Evolutionary conservation across 2,329 filamentous ascomycete genomes (phyloP), one percentile per base, ranked within the genome.

Genomic region (Mycosphaerelloides madeirae): DNA sequence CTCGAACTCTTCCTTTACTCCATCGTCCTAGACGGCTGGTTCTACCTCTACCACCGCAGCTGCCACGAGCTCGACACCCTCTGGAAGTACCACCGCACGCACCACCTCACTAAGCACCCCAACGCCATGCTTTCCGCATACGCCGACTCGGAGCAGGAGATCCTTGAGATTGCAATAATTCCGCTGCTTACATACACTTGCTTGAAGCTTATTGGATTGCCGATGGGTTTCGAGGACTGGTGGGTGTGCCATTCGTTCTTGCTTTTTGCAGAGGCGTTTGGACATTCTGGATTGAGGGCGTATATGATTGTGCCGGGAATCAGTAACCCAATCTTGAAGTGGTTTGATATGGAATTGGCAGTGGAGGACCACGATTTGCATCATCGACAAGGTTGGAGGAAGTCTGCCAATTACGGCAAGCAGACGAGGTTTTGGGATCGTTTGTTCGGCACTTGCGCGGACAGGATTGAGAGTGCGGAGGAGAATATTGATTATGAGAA

Each of bases 171-270:
- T 22, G 63, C 61, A 6, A 65, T 63, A n/a, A 64, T 73, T 7
- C 69, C 69, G 0, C 45, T 71, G n/a, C 48, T 70, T 39, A 63
- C 69, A 2, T 72, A 64, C 48, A 56, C 57, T 32, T 65, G 58
- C 1, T 43, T 72, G 31, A 66, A 62, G 37, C 49, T 61, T 31
- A 41, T 53, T 38, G 68, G 69, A 0, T 35, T 72, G 4, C 69
- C 68, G 0, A 67, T 73, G 65, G 68, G 67, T 1, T 73, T 74
- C 50, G 72, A 72, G 36, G 69, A 72, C 33, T 70, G 66, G 68
- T 73, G 69, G 69, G 49, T 73, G n/a, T 73, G 69, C 51, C 65
- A 71, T 39, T 60, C 68, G 39, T 73, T 70, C 39, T 57, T 73
- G 22, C 58, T 68, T 9, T 73, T 64, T 52, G 54, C 66, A 11